A percentile compares a stretch with the other conserved stretches of the same genome.
Evolutionary conservation across 2,329 filamentous ascomycete species (phyloP).

Genomic region (Lachnellula hyalina): DNA sequence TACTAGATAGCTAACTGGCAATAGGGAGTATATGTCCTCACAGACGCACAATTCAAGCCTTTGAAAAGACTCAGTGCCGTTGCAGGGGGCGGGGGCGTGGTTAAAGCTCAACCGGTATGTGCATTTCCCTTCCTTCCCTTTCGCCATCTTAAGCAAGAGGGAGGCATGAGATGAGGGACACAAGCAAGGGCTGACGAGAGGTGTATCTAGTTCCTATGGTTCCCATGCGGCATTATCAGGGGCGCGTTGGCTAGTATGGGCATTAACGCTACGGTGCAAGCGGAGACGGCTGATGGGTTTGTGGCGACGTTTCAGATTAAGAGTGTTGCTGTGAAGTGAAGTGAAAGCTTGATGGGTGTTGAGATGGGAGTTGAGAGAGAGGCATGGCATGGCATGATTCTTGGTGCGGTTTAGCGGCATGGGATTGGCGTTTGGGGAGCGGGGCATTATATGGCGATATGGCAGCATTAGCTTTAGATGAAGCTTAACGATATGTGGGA

Average conservation of each 20-base stretch:
- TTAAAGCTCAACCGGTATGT: conserved; percentile 73
- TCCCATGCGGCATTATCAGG: conserved; percentile 87
- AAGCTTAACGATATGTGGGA: not conserved
- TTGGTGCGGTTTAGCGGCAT: conserved; percentile 28
- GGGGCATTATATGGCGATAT: conserved; percentile 2
- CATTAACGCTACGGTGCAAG: conserved; percentile 85
- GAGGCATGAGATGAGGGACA: no score
- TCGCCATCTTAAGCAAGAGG: no score
- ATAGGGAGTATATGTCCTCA: conserved; percentile 90
- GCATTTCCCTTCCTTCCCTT: not conserved
- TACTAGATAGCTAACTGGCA: not conserved
- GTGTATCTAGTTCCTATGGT: conserved; percentile 74
- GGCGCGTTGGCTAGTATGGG: conserved; percentile 91
- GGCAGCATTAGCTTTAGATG: not conserved
- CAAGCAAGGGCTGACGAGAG: not conserved
- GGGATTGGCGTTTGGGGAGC: conserved; percentile 11
- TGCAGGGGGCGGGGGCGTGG: conserved; percentile 64
- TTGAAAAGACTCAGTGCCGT: conserved; percentile 87
- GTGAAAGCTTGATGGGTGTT: no score
- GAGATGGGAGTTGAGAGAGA: no score
- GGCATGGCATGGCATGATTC: not conserved
- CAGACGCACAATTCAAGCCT: conserved; percentile 85
- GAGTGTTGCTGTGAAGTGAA: conserved; percentile 61
- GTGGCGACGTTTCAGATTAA: conserved; percentile 94
- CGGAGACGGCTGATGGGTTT: conserved; percentile 81